phyloP scores from a whole-genome alignment of 2,329 filamentous ascomycete species.

The Colletotrichum incanum region DNA sequence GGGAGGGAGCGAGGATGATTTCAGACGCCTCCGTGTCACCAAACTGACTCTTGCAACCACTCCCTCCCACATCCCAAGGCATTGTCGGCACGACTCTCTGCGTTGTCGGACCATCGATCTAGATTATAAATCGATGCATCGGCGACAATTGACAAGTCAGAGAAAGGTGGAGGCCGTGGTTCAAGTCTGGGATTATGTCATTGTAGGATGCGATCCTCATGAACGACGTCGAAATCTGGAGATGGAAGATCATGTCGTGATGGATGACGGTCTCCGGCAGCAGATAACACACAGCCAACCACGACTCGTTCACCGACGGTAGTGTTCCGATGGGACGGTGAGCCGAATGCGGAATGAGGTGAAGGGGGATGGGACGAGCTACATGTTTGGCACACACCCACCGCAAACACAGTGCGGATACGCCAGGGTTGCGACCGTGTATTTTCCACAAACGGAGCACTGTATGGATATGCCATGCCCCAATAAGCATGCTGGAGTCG shows the following conservation, averaged over 20 bases:
- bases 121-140: not conserved
- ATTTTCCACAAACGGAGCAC: not conserved
- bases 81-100: not conserved
- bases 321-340: slow-evolving; percentile 2
- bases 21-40: slow-evolving; percentile 38
- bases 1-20: slow-evolving; percentile 10
- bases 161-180: not conserved
- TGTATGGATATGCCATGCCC: slow-evolving; percentile 18
- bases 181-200: slow-evolving; percentile 11
- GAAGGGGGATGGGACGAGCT: slow-evolving; percentile 23
- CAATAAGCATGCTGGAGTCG: slow-evolving; percentile 10
- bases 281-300: not conserved
- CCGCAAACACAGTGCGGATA: slow-evolving; percentile 32
- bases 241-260: slow-evolving; percentile 29
- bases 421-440: not conserved
- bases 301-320: not conserved
- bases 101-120: slow-evolving; percentile 26
- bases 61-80: slow-evolving; percentile 10
- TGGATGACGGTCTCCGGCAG: slow-evolving; percentile 10
- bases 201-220: slow-evolving; percentile 9
- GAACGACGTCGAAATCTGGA: slow-evolving; percentile 33
- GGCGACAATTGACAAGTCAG: not conserved
- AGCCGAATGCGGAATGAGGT: slow-evolving; percentile 24
- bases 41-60: slow-evolving; percentile 37
- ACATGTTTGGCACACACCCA: slow-evolving; percentile 13